Evolutionary conservation across 257 asterid genomes (phyloP), one percentile per base, ranked within the genome.

Genomic region (Asclepias syriaca): DNA sequence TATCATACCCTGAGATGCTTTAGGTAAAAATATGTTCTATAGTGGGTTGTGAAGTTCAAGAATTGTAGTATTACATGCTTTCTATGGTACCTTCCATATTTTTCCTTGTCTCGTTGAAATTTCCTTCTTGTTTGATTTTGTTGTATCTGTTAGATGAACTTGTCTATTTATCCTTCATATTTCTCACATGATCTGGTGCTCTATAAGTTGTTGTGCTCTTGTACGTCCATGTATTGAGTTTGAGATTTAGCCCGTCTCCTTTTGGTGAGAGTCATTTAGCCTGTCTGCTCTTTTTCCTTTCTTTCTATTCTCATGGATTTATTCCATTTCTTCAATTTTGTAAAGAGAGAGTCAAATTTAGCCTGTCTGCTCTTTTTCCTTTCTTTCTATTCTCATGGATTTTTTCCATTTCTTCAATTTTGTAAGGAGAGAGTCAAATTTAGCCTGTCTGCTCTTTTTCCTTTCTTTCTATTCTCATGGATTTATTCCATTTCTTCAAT

Each of bases 1-100:
- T 85, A 80, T 65, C 84, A 60, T 87, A 77, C 84, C 76, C 87
- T 77, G 85, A 76, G 87, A 78, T 87, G 79, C 73, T 78, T 86
- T 82, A 84, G 98, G 96, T 84, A 81, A 65, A 70, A 22, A 19
- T 29, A 45, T 55, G 12, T 53, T 58, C 70, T 76, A 10, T 54
- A 48, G 16, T 11, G 21, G 1, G 2, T 40, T 74, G 45, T 39
- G 13, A 57, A 16, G 19, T 27, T 49, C 34, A 46, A 19, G 49
- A 53, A 51, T 24, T 21, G 32, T 14, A 24, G 12, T 63, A 12
- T 61, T n/a, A 22, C 67, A 49, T 66, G 14, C 16, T 48, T 14
- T 24, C 24, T 72, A 29, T 21, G 21, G 19, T 37, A 27, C 49
- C 68, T 58, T n/a, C 8, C 19, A 0, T 34, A 11, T 54, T 24